phyloP scores from a whole-genome alignment of 306 rosid species.

The Prunus persica region Prunus_persica_NCBIv2 NC_034009.1:38304501-38305000 shows the following conservation, averaged over 20 bases:
- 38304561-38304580: neutral
- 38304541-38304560: neutral
- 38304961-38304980: neutral
- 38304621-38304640: neutral
- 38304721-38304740: neutral
- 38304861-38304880: neutral
- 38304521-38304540: neutral
- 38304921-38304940: neutral
- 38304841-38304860: no score
- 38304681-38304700: neutral
- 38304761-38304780: neutral
- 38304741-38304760: neutral
- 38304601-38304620: neutral
- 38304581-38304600: neutral
- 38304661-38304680: neutral
- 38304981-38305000: conserved; percentile 1
- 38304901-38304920: neutral
- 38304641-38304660: neutral
- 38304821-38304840: neutral
- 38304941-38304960: neutral
- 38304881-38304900: neutral
- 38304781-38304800: neutral
- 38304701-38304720: neutral
- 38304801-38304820: neutral
- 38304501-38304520: neutral